phyloP scores from a whole-genome alignment of 305 asterid species.

The Fraxinus velutina region DNA sequence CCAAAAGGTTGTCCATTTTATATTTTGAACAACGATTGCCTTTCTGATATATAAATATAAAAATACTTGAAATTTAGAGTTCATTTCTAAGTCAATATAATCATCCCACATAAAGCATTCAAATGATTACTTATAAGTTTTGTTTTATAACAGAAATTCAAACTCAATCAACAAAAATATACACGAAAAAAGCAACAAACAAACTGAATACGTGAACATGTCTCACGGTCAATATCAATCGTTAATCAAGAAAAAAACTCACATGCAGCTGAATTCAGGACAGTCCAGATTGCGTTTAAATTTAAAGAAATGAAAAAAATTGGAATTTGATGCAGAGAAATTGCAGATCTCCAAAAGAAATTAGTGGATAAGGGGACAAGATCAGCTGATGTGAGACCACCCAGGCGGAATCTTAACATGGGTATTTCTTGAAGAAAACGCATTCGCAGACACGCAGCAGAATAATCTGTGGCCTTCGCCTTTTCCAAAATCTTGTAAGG shows the following conservation, averaged over 20 bases:
- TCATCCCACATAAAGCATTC: background rate
- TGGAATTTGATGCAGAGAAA: constrained; percentile 5
- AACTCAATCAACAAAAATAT: background rate
- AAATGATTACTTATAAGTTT: background rate
- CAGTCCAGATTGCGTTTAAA: constrained; percentile 15
- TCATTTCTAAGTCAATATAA: background rate
- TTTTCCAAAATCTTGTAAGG: constrained; percentile 5
- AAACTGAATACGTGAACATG: background rate
- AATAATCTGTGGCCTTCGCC: constrained; percentile 25
- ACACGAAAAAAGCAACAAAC: background rate
- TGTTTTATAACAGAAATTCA: background rate
- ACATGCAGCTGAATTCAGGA: constrained; percentile 24
- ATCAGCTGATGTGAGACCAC: constrained; percentile 40
- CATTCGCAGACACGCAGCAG: constrained; percentile 32
- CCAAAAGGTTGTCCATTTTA: background rate
- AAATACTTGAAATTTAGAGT: background rate
- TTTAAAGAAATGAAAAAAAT: background rate
- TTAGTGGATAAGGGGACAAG: constrained; percentile 25
- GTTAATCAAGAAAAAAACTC: constrained; percentile 20
- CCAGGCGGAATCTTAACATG: constrained; percentile 35
- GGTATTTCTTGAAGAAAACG: constrained; percentile 32
- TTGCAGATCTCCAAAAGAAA: constrained; percentile 44
- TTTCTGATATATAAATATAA: background rate
- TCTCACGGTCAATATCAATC: background rate
- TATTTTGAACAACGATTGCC: background rate